Evolutionary conservation across 495 filamentous ascomycete species (phyloP), one percentile per base, ranked within the genome.

Genomic region (Parathielavia appendiculata): DNA sequence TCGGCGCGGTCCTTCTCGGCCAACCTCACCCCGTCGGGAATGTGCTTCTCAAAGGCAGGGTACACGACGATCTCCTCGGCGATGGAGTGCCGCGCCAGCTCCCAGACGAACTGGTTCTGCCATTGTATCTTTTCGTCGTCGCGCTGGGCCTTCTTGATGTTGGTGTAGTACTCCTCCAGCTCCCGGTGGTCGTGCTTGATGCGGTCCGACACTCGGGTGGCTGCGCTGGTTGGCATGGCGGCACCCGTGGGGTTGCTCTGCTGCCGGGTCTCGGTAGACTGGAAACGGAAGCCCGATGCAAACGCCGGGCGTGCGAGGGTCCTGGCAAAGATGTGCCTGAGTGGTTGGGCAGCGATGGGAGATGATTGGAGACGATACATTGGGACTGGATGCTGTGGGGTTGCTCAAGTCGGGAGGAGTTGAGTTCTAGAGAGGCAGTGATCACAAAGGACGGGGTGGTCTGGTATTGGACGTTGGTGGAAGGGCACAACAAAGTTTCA

Each of bases 31-130:
- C 86, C 66, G 26, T 54, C 60, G n/a, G 75, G 70, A 0, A 86
- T 51, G 49, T 84, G 55, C 61, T 83, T 82, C 62, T 88, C 86
- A 8, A 89, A 76, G 0, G 77, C 77, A 1, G 86, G 87, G 67
- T 89, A 89, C 16, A 90, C 75, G 38, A 87, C 79, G 2, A 90
- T 68, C 71, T 90, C 87, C 67, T 90, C 83, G 53, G 74, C 81
- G 62, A 88, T 73, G 0, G 80, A 78, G 63, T 88, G 81, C 10
- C 86, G 79, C 12, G 88, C 82, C 4, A 90, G 71, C 62, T 85
- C 83, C 87, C 86, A 90, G 34, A 83, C 81, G 56, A 89, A 86
- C 49, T 81, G 79, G 55, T 89, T 89, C 67, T 83, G 80, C 69
- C 73, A 89, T 16, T 76, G 70, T 1, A 63, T 69, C 62, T 77